A percentile compares a stretch with the other conserved stretches of the same genome.
Evolutionary conservation across 2,329 filamentous ascomycete species (phyloP).

Genomic region (Fusarium beomiforme): DNA sequence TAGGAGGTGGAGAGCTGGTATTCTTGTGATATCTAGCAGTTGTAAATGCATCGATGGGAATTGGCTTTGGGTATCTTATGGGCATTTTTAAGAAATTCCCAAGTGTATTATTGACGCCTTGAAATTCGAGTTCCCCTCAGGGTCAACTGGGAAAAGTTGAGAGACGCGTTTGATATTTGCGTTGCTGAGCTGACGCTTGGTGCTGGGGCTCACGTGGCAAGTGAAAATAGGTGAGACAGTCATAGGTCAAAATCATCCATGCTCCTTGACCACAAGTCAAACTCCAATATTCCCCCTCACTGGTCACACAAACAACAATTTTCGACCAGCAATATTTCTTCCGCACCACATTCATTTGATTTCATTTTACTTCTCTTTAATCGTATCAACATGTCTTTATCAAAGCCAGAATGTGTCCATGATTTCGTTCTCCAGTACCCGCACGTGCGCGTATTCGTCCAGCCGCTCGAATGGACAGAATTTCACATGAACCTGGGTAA

Average conservation of each 20-base stretch:
- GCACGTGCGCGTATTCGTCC: slow-evolving; percentile 39
- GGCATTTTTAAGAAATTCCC: accelerated
- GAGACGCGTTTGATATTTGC: neutral
- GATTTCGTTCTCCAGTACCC: slow-evolving; percentile 39
- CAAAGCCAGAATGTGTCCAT: slow-evolving; percentile 8
- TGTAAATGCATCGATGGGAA: neutral
- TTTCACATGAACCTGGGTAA: slow-evolving; percentile 34
- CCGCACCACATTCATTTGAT: neutral
- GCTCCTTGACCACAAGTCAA: neutral
- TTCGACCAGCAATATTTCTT: neutral
- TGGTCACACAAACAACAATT: neutral
- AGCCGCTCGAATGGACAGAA: slow-evolving; percentile 37
- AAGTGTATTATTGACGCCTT: neutral
- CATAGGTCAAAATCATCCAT: neutral
- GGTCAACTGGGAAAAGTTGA: neutral
- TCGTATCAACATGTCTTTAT: slow-evolving; percentile 1
- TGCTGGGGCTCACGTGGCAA: slow-evolving; percentile 18
- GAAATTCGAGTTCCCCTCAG: accelerated
- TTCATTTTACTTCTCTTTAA: neutral
- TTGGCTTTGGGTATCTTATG: neutral
- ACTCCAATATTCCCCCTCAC: neutral
- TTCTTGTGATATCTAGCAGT: neutral
- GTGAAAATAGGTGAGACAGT: slow-evolving; percentile 3
- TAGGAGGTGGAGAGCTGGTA: neutral
- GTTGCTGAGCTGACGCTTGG: neutral